A percentile compares a stretch with the other conserved stretches of the same genome.
Conservation (phyloP, 176 grass and related monocot species). For the Bromus sterilis region DNA sequence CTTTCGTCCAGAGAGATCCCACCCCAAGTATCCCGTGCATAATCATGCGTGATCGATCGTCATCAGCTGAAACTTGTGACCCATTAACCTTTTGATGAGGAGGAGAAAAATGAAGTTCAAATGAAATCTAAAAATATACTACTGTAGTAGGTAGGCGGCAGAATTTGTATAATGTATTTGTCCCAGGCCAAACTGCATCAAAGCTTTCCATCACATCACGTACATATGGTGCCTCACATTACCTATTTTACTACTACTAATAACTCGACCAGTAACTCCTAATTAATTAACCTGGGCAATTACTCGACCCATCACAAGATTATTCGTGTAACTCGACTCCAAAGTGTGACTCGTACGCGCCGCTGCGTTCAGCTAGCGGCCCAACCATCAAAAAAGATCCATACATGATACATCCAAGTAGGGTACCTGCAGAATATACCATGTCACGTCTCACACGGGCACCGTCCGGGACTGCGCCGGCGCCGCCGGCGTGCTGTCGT, state of each 20-base stretch:
- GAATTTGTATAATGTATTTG: too few relatives aligned
- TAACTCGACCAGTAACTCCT: not conserved
- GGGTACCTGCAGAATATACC: not conserved
- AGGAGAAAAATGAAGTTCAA: too few relatives aligned
- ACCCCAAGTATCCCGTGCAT: too few relatives aligned
- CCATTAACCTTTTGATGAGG: too few relatives aligned
- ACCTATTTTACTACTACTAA: not conserved
- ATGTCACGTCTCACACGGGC: not conserved
- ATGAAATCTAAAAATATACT: too few relatives aligned
- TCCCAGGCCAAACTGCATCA: too few relatives aligned
- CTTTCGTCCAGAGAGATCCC: too few relatives aligned
- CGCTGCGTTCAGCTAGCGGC: too few relatives aligned
- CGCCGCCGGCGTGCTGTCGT: not conserved
- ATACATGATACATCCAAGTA: not conserved
- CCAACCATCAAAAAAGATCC: not conserved
- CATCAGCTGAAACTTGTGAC: too few relatives aligned
- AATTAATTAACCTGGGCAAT: not conserved
- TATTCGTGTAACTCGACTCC: not conserved
- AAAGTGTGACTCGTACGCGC: too few relatives aligned
- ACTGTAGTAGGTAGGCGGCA: too few relatives aligned
- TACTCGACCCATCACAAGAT: not conserved
- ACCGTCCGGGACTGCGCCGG: conserved; percentile 13
- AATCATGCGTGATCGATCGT: too few relatives aligned
- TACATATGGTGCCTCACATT: not conserved
- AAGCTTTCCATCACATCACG: not conserved